Evolutionary conservation across 1,139 yeast genomes (phyloP), one percentile per base, ranked within the genome.

Genomic region (Geotrichum klebahnii): DNA sequence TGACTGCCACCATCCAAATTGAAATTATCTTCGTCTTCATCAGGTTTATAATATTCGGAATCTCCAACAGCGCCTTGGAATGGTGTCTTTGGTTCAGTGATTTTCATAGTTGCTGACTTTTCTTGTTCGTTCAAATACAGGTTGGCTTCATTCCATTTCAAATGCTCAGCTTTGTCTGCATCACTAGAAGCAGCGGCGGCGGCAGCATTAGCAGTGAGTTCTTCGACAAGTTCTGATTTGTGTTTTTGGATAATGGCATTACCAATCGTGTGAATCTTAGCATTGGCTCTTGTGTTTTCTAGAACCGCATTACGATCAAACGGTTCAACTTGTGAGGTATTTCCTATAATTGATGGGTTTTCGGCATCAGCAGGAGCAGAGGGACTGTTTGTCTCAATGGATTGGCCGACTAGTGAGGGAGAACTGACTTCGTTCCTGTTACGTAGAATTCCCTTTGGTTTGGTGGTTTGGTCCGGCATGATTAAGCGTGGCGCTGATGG

Each of bases 81-180:
- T 2, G 98, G 98, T 1, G 98, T 92, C 72, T 92, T 92, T 33
- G 98, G 98, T 67, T 92, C 98, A 61, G 88, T 95, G 46, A 92
- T 89, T 66, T 80, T 79, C 90, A 84, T 84, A 39, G 87, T 82
- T 31, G 90, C 79, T 28, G 77, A 70, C 64, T 83, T 81, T 59
- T 82, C 87, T 61, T 78, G 82, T 63, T 84, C 92, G 17, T 84
- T 76, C 53, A 79, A 69, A 59, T 80, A 74, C 54, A 84, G 68
- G 59, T 83, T 84, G 50, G 81, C 71, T 61, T 84, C 92, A 64
- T 84, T 90, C 90, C 92, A 84, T 58, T 77, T 75, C 61, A 81
- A 71, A 56, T 79, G 81, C 19, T 61, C 67, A 5, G 29, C 28
- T 4, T 10, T 9, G 20, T 48, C 58, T 20, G 23, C 37, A 22